phyloP scores from a whole-genome alignment of 106 monocot genomes.

The Phalaenopsis aphrodite region DNA sequence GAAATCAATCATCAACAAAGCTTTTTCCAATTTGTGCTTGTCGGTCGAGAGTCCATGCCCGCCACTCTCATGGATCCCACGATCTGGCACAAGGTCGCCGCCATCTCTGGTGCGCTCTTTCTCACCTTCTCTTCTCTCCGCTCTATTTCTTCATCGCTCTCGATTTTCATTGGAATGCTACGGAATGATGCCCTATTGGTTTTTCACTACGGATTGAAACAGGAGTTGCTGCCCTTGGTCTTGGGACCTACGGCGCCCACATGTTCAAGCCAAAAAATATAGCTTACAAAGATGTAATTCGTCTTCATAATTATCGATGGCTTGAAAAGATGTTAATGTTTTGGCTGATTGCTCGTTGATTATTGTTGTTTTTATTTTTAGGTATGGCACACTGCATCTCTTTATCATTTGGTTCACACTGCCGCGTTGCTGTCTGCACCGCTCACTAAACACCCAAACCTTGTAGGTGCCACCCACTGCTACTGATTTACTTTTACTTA shows the following conservation, averaged over 20 bases:
- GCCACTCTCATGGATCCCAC: slow-evolving; percentile 38
- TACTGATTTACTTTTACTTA: background rate
- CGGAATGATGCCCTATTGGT: background rate
- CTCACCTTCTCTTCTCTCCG: background rate
- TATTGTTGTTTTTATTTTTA: slow-evolving; percentile 8
- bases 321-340: background rate
- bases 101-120: slow-evolving; percentile 52
- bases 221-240: slow-evolving; percentile 81
- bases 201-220: slow-evolving; percentile 6
- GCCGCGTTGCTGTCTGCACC: slow-evolving; percentile 78
- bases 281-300: slow-evolving; percentile 63
- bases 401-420: slow-evolving; percentile 91
- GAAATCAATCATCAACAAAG: too few species aligned
- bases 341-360: background rate
- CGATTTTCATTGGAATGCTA: slow-evolving; percentile 2
- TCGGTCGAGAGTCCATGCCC: too few species aligned
- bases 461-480: slow-evolving; percentile 29
- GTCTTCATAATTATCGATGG: background rate
- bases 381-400: slow-evolving; percentile 86
- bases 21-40: too few species aligned
- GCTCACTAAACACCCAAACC: slow-evolving; percentile 62
- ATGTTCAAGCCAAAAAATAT: slow-evolving; percentile 73
- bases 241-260: slow-evolving; percentile 87
- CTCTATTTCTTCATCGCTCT: background rate
- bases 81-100: slow-evolving; percentile 82